Evolutionary conservation across 345 rosid species (phyloP).

Genomic region (Noccaea caerulescens): DNA sequence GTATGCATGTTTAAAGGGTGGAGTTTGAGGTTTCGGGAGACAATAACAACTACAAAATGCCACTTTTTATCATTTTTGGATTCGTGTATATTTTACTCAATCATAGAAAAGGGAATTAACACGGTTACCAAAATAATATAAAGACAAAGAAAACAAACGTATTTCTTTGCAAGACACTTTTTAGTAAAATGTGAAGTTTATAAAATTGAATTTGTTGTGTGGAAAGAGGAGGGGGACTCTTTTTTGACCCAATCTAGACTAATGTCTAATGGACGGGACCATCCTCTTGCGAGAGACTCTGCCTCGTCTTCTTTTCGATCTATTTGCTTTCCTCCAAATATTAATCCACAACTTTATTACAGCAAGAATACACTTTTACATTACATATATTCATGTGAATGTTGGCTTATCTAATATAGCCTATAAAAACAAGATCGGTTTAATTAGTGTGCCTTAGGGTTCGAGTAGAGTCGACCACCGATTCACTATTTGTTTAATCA

Average conservation of each 20-base stretch:
- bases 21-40: slow-evolving; percentile 42
- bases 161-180: slow-evolving; percentile 32
- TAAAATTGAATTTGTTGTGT: slow-evolving; percentile 34
- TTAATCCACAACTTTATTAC: background rate
- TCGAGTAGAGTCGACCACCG: background rate
- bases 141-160: slow-evolving; percentile 20
- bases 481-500: slow-evolving; percentile 7
- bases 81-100: background rate
- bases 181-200: slow-evolving; percentile 41
- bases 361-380: background rate
- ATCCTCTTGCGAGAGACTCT: slow-evolving; percentile 18
- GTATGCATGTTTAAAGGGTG: slow-evolving; percentile 44
- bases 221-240: slow-evolving; percentile 41
- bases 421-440: background rate
- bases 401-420: background rate
- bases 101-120: slow-evolving; percentile 33
- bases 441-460: slow-evolving; percentile 6
- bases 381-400: background rate
- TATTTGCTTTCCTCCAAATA: background rate
- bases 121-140: slow-evolving; percentile 35
- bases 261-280: slow-evolving; percentile 50
- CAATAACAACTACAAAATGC: slow-evolving; percentile 27
- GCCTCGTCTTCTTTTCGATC: slow-evolving; percentile 21
- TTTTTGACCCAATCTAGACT: slow-evolving; percentile 69
- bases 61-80: slow-evolving; percentile 25